These are phyloP conservation scores for Diaporthe ampelina DNA, from an alignment of 2,329 filamentous ascomycete species.

Conservation along the genomic window DNA sequence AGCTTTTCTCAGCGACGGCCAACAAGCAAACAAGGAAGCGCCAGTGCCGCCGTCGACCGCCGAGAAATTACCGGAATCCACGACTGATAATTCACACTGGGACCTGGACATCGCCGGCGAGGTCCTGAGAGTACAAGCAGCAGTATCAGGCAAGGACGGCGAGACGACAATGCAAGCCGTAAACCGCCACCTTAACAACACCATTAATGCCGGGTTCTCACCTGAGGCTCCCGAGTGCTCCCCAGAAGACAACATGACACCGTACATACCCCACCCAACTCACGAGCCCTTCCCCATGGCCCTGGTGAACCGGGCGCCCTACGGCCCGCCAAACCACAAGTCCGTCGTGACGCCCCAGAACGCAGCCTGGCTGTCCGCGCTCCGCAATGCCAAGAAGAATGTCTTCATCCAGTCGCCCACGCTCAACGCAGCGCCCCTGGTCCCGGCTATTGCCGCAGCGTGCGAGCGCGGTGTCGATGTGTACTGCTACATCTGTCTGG, in stretches of 20 bases:
- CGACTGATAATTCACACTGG: constrained; percentile 72
- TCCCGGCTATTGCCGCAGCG: constrained; percentile 74
- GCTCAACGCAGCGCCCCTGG: constrained; percentile 77
- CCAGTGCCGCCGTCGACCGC: constrained; percentile 15
- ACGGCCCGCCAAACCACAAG: constrained; percentile 72
- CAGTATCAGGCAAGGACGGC: constrained; percentile 61
- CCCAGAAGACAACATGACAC: constrained; percentile 71
- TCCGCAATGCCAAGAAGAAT: constrained; percentile 72
- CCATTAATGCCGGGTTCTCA: constrained; percentile 63
- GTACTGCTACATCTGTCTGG: constrained; percentile 79
- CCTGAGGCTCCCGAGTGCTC: constrained; percentile 68
- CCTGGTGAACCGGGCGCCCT: constrained; percentile 77
- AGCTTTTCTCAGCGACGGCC: constrained; percentile 47
- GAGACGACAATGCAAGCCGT: constrained; percentile 72
- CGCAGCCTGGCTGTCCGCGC: constrained; percentile 78
- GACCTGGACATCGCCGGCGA: constrained; percentile 73
- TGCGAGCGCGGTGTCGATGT: constrained; percentile 77
- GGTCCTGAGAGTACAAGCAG: constrained; percentile 71
- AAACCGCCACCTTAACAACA: constrained; percentile 76
- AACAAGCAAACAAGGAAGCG: constrained; percentile 36
- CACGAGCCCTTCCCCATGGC: constrained; percentile 77
- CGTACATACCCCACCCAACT: constrained; percentile 70
- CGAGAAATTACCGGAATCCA: constrained; percentile 65
- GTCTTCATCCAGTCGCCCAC: constrained; percentile 87
- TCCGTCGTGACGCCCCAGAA: constrained; percentile 79